phyloP scores from a whole-genome alignment of 2,329 filamentous ascomycete species.

The Pseudocercospora vitis region DNA sequence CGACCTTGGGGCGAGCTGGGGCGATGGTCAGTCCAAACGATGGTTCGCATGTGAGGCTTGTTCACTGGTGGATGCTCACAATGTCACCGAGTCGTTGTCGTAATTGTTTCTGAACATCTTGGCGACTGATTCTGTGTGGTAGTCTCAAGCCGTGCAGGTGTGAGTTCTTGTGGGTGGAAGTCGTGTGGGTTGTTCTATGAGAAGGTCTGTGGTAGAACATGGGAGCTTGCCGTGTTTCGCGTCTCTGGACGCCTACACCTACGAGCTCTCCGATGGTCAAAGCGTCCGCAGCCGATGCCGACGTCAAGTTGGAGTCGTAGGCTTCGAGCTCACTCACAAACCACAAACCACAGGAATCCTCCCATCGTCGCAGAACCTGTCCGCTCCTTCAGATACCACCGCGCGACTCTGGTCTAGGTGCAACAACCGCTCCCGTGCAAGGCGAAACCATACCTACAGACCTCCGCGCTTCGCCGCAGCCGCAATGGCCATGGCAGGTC shows the following conservation, averaged over 20 bases:
- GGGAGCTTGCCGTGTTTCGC: neutral
- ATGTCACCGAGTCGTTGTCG: constrained; percentile 99
- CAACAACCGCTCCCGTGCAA: no score
- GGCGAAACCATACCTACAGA: neutral
- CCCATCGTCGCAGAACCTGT: no score
- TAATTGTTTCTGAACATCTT: constrained; percentile 99
- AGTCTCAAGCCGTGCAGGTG: neutral
- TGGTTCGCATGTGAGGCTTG: constrained; percentile 1
- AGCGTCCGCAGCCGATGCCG: no score
- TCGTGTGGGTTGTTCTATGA: constrained; percentile 4
- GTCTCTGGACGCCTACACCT: constrained; percentile 3
- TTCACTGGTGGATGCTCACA: constrained; percentile 60
- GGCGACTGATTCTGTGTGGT: constrained; percentile 1
- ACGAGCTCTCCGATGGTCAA: constrained; percentile 2
- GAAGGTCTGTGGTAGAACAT: neutral
- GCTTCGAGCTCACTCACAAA: neutral
- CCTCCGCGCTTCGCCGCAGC: neutral
- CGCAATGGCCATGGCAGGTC: constrained; percentile 67
- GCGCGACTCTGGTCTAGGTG: no score
- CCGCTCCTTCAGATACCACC: no score
- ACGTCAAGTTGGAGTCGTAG: neutral
- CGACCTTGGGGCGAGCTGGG: constrained; percentile 95
- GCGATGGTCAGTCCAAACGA: constrained; percentile 7
- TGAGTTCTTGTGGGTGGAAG: neutral
- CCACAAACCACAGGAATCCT: neutral